Base-by-base conservation (phyloP, 2,329 filamentous ascomycete genomes). In the Hypoxylon sp. region DNA sequence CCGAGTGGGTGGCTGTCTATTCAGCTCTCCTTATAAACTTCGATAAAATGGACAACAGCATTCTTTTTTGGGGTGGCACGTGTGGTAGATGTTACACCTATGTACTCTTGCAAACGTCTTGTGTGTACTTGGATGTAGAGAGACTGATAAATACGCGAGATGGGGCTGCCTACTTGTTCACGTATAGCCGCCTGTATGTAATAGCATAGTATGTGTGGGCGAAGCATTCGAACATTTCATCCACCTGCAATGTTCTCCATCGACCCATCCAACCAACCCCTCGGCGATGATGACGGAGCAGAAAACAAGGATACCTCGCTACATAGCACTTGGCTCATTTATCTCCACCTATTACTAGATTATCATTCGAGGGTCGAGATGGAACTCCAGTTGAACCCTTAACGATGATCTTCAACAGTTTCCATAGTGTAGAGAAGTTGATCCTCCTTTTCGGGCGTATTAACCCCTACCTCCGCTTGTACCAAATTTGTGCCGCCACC, bases 141-240 rank as follows among this genome's bases (percentile, higher is more conserved):
- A 67, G 67, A 62, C 60, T 58, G 63, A 61, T 55, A 69, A 69
- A 43, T 67, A 64, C 23, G 60, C 67, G 67, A 69, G 52, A 64
- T 55, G 56, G 60, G 60, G 23, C 23, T 23, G 2, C 23, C 23
- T 5, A 23, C 52, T 57, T 58, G 46, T 49, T 23, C 48, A 46
- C 41, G 32, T 58, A 43, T 14, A 50, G 30, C 32, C 21, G 23
- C 13, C 36, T 46, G 43, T 49, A 36, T 48, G 36, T 51, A 52
- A 46, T 41, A 36, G 49, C 14, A 58, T 49, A 30, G 28, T 30
- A n/a, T 17, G 30, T 32, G 32, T 48, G 48, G 28, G 46, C n/a
- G 38, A 60, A 38, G 48, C 30, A 36, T 34, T 57, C 41, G 51
- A 62, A 17, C 11, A 63, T 63, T 48, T 58, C 59, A 41, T 59